Conservation (phyloP, 1,284 basidiomycete genomes). For the Cryptococcus floricola region DNA sequence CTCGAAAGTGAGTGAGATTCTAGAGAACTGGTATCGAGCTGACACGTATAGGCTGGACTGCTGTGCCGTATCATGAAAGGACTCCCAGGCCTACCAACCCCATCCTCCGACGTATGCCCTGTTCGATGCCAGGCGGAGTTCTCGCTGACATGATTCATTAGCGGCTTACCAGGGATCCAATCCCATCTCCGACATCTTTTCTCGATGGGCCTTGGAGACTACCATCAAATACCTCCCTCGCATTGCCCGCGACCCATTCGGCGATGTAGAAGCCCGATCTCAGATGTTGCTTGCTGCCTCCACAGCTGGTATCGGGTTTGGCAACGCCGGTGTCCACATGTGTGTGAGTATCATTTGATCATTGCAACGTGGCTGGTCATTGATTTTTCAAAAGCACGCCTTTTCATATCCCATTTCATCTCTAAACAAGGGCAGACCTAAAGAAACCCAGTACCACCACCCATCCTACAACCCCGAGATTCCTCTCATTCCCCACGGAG, state of each 20-base stretch:
- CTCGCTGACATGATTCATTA: not conserved
- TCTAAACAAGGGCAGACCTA: constrained; percentile 86
- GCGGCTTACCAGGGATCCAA: constrained; percentile 91
- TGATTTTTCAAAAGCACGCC: constrained; percentile 25
- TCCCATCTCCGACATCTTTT: constrained; percentile 94
- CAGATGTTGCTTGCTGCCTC: constrained; percentile 71
- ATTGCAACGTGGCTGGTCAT: no score
- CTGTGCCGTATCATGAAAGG: constrained; percentile 69
- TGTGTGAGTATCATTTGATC: constrained; percentile 49
- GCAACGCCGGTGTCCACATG: constrained; percentile 86
- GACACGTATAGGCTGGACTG: constrained; percentile 35
- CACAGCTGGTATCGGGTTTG: constrained; percentile 92
- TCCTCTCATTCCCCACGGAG: constrained; percentile 89
- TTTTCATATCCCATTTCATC: constrained; percentile 66
- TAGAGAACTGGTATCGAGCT: not conserved
- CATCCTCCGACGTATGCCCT: constrained; percentile 63
- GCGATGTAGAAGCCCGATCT: constrained; percentile 75
- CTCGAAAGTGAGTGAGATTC: constrained; percentile 62
- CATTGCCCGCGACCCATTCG: constrained; percentile 67
- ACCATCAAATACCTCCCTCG: constrained; percentile 87
- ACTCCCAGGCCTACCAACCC: constrained; percentile 85
- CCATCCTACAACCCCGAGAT: constrained; percentile 73
- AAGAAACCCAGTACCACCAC: constrained; percentile 68
- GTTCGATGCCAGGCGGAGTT: not conserved
- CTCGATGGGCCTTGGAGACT: constrained; percentile 86